Evolutionary conservation across 1,284 basidiomycete genomes (phyloP).

Genomic region (Heterobasidion occidentale): DNA sequence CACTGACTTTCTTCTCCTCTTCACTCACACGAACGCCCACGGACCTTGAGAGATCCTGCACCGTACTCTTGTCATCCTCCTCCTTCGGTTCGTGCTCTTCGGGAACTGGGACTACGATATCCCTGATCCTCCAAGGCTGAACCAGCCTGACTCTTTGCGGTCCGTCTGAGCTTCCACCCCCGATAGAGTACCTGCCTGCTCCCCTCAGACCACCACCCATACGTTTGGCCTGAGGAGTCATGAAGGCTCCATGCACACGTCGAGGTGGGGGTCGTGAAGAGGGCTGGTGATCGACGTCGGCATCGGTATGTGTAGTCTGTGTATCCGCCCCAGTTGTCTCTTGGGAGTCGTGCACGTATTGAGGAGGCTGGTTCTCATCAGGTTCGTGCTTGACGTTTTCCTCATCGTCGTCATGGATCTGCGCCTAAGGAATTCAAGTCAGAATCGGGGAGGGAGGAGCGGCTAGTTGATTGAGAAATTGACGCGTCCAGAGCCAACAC

Average conservation of each 20-base stretch:
- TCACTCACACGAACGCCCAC: constrained; percentile 28
- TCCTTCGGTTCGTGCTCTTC: neutral
- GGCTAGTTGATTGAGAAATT: too few species aligned
- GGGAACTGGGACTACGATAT: constrained; percentile 37
- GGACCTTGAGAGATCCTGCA: constrained; percentile 6
- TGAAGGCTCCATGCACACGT: constrained; percentile 26
- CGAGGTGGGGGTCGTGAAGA: neutral
- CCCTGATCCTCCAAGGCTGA: constrained; percentile 44
- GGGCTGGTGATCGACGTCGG: constrained; percentile 10
- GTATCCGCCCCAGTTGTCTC: neutral
- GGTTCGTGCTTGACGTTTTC: constrained; percentile 1
- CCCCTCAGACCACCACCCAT: constrained; percentile 8
- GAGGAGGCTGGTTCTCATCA: neutral
- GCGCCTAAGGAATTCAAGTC: neutral
- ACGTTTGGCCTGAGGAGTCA: constrained; percentile 39
- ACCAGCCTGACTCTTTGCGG: constrained; percentile 19
- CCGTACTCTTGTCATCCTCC: constrained; percentile 5
- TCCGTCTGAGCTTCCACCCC: constrained; percentile 11
- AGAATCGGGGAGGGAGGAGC: too few species aligned
- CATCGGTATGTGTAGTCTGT: constrained; percentile 4
- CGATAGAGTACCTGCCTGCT: constrained; percentile 18
- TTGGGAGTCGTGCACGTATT: constrained; percentile 1
- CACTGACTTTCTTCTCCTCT: constrained; percentile 41
- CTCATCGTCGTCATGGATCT: constrained; percentile 5
- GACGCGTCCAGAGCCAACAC: too few species aligned